Conservation (phyloP, 1,139 yeast genomes). For the Blastobotrys aristatus region DNA sequence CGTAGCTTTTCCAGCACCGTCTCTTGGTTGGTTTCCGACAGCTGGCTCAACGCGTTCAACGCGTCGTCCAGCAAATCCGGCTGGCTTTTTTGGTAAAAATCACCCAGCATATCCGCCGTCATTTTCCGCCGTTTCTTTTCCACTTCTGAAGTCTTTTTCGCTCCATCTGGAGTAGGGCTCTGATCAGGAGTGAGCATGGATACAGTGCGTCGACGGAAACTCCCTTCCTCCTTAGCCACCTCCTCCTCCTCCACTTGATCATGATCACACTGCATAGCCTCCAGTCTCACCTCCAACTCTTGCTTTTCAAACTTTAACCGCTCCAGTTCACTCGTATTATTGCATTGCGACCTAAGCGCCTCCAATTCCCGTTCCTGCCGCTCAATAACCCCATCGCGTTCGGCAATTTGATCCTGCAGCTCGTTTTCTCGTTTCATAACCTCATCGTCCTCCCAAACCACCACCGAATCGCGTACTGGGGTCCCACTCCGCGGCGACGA, state of each 20-base stretch:
- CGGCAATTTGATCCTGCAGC: conserved; percentile 34
- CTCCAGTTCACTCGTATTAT: conserved; percentile 24
- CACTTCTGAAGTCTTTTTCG: neutral
- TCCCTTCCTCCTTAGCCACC: neutral
- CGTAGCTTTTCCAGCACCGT: conserved; percentile 4
- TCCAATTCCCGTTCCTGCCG: conserved; percentile 23
- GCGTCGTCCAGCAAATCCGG: conserved; percentile 10
- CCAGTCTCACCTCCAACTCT: conserved; percentile 23
- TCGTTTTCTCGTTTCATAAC: conserved; percentile 34
- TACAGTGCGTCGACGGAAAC: neutral
- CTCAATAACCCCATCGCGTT: conserved; percentile 29
- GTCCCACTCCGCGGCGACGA: conserved; percentile 1
- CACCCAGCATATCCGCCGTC: conserved; percentile 10
- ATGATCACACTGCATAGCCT: neutral
- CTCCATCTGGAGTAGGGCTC: conserved; percentile 3
- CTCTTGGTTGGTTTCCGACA: conserved; percentile 1
- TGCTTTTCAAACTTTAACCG: conserved; percentile 30
- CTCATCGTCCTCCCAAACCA: conserved; percentile 23
- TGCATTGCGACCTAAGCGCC: conserved; percentile 20
- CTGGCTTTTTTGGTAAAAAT: conserved; percentile 11
- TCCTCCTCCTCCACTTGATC: neutral
- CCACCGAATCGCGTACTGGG: neutral
- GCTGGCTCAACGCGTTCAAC: neutral
- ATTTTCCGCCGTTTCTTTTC: conserved; percentile 3
- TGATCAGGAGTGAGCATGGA: conserved; percentile 1